Evolutionary conservation across 352 stramenopile genomes (phyloP).

Genomic region (Thraustochytrium sp.): DNA sequence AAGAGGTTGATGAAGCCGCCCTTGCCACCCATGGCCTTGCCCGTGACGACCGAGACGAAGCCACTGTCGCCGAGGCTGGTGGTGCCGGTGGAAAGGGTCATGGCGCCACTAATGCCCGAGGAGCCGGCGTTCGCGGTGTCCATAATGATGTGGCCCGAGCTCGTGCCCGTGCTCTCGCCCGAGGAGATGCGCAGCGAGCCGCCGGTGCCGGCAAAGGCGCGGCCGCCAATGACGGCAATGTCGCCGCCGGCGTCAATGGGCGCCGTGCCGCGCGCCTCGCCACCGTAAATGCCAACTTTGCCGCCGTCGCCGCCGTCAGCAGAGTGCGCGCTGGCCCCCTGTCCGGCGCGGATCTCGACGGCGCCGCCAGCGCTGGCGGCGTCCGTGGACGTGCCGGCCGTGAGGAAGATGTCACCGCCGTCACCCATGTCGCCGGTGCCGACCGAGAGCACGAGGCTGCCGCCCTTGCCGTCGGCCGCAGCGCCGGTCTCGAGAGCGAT

Average conservation of each 20-base stretch:
- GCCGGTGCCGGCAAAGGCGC: conserved; percentile 54
- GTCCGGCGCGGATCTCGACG: conserved; percentile 69
- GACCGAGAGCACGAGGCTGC: conserved; percentile 45
- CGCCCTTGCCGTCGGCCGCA: conserved; percentile 50
- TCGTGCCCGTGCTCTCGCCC: conserved; percentile 12
- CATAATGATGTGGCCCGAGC: conserved; percentile 24
- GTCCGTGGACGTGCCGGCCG: conserved; percentile 37
- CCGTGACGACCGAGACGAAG: conserved; percentile 55
- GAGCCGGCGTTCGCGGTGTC: conserved; percentile 23
- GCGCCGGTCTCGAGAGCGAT: conserved; percentile 54
- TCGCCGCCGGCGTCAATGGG: conserved; percentile 76
- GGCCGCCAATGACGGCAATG: conserved; percentile 66
- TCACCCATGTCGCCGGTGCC: conserved; percentile 27
- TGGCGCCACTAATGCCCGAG: conserved; percentile 58
- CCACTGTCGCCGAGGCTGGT: conserved; percentile 49
- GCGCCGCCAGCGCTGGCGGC: conserved; percentile 58
- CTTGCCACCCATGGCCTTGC: conserved; percentile 57
- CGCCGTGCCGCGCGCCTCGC: conserved; percentile 75
- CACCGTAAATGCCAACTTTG: conserved; percentile 68
- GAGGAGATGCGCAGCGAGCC: conserved; percentile 36
- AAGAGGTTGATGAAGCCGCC: conserved; percentile 64
- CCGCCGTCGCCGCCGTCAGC: conserved; percentile 83
- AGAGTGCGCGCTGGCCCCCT: conserved; percentile 67
- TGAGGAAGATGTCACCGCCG: conserved; percentile 38
- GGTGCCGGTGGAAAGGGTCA: conserved; percentile 40